Conservation (phyloP, 2,329 filamentous ascomycete species). For the Penicillium griseofulvum region DNA sequence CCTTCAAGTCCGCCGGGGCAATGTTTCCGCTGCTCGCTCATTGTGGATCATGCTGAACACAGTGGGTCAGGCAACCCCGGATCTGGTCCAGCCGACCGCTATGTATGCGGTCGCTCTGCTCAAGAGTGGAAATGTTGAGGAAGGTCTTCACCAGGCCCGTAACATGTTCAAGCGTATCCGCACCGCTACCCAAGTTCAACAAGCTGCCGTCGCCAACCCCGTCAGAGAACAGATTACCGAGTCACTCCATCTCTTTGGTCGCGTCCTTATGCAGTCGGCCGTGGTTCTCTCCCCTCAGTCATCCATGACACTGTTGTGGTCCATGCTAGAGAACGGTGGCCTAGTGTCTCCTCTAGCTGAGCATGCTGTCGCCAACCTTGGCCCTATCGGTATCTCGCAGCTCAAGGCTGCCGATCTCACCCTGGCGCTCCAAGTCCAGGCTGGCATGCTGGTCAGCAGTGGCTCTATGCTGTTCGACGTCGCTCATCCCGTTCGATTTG, state of each 20-base stretch:
- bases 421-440: slow-evolving; percentile 61
- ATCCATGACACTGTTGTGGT: slow-evolving; percentile 59
- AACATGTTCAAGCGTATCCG: slow-evolving; percentile 85
- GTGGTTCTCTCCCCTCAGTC: slow-evolving; percentile 54
- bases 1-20: slow-evolving; percentile 77
- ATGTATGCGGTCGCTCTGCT: slow-evolving; percentile 91
- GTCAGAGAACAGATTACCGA: slow-evolving; percentile 81
- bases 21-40: slow-evolving; percentile 71
- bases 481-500: slow-evolving; percentile 59
- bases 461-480: slow-evolving; percentile 49
- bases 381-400: slow-evolving; percentile 58
- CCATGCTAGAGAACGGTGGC: slow-evolving; percentile 65
- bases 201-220: slow-evolving; percentile 46
- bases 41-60: slow-evolving; percentile 74
- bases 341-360: slow-evolving; percentile 59
- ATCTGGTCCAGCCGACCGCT: slow-evolving; percentile 79
- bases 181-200: slow-evolving; percentile 46
- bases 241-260: slow-evolving; percentile 68
- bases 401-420: slow-evolving; percentile 53
- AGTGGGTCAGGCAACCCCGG: slow-evolving; percentile 56
- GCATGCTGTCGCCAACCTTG: slow-evolving; percentile 60
- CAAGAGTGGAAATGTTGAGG: slow-evolving; percentile 77
- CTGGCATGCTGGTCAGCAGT: slow-evolving; percentile 44
- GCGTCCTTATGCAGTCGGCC: slow-evolving; percentile 54
- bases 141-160: slow-evolving; percentile 75